Base-by-base conservation (phyloP, 768 basidiomycete species). In the Suillus paluster region DNA sequence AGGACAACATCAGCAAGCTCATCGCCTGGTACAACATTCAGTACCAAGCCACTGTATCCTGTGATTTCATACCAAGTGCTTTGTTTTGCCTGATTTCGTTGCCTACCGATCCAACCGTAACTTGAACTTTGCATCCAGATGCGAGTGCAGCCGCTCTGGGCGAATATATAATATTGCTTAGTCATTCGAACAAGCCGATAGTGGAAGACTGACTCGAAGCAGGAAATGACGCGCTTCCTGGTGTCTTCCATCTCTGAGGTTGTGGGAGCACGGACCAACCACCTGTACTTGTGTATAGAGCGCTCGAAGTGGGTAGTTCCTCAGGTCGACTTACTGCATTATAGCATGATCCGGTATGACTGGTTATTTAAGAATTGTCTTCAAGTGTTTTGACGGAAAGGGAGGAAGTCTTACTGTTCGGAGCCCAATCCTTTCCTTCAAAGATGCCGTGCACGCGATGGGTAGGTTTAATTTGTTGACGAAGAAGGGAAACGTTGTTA, bases 261-360 rank as follows among this genome's bases (percentile, higher is more conserved):
- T 0, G 84, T 86, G 11, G 88, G 86, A 0, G 87, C 88, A 12
- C 91, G 86, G 2, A 91, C 84, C 65, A 84, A 86, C 74, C 85
- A 92, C 19, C 85, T 86, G 44, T n/a, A 38, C 55, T n/a, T 17
- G 34, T 8, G 25, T 36, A 3, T 59, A n/a, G 10, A 23, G 50
- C 15, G 34, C 45, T 55, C 15, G 15, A 25, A 25, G 34, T 8
- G 1, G 17, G 11, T 9, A 4, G 17, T 55, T 38, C 21, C 55
- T 34, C 21, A 53, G 33, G n/a, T n/a, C 25, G 1, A 68, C 84
- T 58, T 68, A 88, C 87, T 78, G 75, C 78, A 90, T 85, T 65
- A 84, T 87, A 1, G 91, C 80, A 67, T 91, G 86, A 70, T 91
- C 90, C 0, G 91, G 91, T 49, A 91, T 91, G 63, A 94, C 91